A percentile compares a stretch with the other conserved stretches of the same genome.
These are phyloP conservation scores for Sarocladium oryzae DNA, from an alignment of 2,329 filamentous ascomycete species.

Conservation along the genomic window DNA sequence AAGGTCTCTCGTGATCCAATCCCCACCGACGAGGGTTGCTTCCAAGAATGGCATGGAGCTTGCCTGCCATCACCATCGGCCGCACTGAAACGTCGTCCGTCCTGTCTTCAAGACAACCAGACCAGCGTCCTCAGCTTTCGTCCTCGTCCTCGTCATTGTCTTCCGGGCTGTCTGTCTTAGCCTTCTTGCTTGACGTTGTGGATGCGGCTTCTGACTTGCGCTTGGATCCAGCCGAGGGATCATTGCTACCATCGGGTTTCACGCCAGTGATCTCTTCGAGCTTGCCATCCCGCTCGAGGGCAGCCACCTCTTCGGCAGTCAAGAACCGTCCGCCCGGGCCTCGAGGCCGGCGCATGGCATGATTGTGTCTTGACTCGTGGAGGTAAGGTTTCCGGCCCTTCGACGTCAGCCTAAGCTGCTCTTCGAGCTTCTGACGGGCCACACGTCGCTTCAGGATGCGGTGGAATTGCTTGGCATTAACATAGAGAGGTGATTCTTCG, in stretches of 20 bases:
- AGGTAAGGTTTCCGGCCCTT: conserved; percentile 96
- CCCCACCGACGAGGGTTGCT: no score
- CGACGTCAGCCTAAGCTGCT: conserved; percentile 82
- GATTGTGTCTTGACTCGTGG: conserved; percentile 95
- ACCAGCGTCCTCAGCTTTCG: conserved; percentile 28
- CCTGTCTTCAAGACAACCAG: not conserved
- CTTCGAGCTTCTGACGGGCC: conserved; percentile 87
- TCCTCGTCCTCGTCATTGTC: conserved; percentile 39
- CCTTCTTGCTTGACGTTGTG: conserved; percentile 48
- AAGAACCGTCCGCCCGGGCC: conserved; percentile 93
- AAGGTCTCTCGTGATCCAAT: no score
- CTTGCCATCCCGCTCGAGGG: conserved; percentile 57
- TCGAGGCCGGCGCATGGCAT: conserved; percentile 91
- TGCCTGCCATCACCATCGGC: not conserved
- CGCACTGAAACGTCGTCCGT: not conserved
- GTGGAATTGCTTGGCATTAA: conserved; percentile 98
- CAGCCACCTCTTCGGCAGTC: conserved; percentile 90
- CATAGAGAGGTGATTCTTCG: conserved; percentile 92
- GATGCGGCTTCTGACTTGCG: conserved; percentile 51
- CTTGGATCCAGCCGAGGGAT: conserved; percentile 39
- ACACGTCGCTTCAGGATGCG: conserved; percentile 92
- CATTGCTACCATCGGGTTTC: conserved; percentile 19
- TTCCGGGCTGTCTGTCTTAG: conserved; percentile 37
- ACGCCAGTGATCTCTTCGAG: conserved; percentile 20
- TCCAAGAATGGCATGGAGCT: no score